Base-by-base conservation (phyloP, 176 grass and related monocot genomes). In the Rhynchospora tenuis region DNA sequence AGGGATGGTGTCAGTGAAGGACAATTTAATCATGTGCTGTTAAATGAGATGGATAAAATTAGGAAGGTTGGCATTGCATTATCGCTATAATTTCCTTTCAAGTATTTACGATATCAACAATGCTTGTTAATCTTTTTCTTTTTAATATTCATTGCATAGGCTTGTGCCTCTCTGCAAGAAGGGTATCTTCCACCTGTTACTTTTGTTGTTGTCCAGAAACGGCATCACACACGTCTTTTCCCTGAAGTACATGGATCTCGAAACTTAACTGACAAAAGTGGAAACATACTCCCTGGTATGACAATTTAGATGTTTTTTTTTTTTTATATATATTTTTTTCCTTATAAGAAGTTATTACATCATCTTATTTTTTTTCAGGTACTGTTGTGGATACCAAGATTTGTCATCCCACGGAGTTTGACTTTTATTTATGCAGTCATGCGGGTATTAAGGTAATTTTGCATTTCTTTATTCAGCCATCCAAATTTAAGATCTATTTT, bases 391-490 rank as follows among this genome's bases (percentile, higher is more conserved):
- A 97, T 74, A 89, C 78, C 44, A 54, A 59, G 44, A 97, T 97
- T 70, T 97, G 95, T 59, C 92, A 97, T 86, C 95, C 95, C 9
- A 94, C 84, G 0, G 90, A 97, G 64, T 97, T 98, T 64, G 89
- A 98, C 64, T 98, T 98, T 81, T 94, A 92, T 83, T 80, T 98
- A 10, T 98, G 95, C 55, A 98, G 92, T 51, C 95, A 98, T 93
- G 92, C 95, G 83, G 95, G 92, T 51, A 98, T 94, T 31, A 87
- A 94, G 89, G 95, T 98, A 84, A 78, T 4, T 55, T 38, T 38
- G 33, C 33, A 38, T 38, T 38, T 38, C 31, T 38, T 38, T 38
- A 38, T 38, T 1, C 33, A 38, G 33, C 33, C 33, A 38, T 38
- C 0, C 33, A 38, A 38, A 38, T 38, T 38, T 38, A 2, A 38